Base-by-base conservation (phyloP, 495 filamentous ascomycete species). In the Rusavskia elegans region DNA sequence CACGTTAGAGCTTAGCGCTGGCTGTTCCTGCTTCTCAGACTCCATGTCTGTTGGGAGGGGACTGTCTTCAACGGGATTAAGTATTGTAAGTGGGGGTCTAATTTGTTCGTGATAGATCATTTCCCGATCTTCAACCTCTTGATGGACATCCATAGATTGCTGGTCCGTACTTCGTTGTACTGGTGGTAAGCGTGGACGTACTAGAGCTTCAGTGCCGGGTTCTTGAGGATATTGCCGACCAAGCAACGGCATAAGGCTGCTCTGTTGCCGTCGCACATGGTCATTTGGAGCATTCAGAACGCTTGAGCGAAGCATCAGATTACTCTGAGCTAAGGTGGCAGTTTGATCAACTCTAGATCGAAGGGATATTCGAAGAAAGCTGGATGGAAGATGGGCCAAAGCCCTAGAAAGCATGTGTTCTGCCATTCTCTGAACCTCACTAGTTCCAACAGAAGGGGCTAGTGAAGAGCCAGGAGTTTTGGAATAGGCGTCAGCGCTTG, bases 191-290 rank as follows among this genome's bases (percentile, higher is more conserved):
- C 80, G 71, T 0, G 84, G 83, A 30, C 81, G 70, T 7, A 94
- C 66, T 50, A 95, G 56, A 17, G 78, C 72, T 64, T 95, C 87
- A 0, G 90, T 82, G 17, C 73, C 75, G 52, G 77, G 65, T 42
- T 79, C 72, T 30, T 70, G 66, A 1, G 79, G 68, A 59, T 78
- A 83, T 41, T 68, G 68, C 50, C 77, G 69, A 23, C 75, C 76
- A 25, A 94, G 67, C 55, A 90, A 82, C 7, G 88, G 88, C 27
- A 96, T 65, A 45, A 94, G 82, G 58, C 83, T 87, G 14, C 79
- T 69, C 52, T 75, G 74, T 38, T 71, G 71, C 29, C 66, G 73
- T 2, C 79, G 77, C 42, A 74, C 74, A 42, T 70, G 68, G 36
- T 75, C 75, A 14, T 75, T 68, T 51, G 80, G 74, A 1, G 87